Evolutionary conservation across 768 basidiomycete genomes (phyloP), one percentile per base, ranked within the genome.

Genomic region (Lactarius hengduanensis): DNA sequence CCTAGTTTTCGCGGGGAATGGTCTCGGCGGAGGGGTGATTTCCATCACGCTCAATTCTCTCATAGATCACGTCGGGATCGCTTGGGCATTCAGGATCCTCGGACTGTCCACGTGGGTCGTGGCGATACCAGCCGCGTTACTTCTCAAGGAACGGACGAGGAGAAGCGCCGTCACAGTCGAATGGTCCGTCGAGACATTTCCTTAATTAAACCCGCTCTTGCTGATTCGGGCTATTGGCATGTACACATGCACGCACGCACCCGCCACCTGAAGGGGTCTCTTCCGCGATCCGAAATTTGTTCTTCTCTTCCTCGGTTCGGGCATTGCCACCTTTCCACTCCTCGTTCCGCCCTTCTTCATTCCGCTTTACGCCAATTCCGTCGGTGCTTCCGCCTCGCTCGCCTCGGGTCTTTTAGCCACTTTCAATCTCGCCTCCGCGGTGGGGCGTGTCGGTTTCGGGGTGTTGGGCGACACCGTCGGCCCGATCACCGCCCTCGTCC

Each of bases 301-400:
- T 16, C 61, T 72, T 8, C 70, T 78, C 8, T 77, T 74, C 64
- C 40, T 77, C n/a, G 76, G 74, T 4, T 75, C 73, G 36, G 76
- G 70, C n/a, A 65, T 77, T 30, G 75, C 73, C 30, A 76, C 76
- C 18, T 79, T 79, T 63, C 77, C 76, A n/a, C 65, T 77, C 10
- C 74, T 79, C 41, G 76, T 77, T 28, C 73, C 77, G 1, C 74
- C 75, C 13, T 79, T 77, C 71, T 78, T 79, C 71, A 76, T 78
- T 56, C 77, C 76, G 1, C 70, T 74, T 11, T 79, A 78, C 62
- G 74, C 76, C 61, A 69, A 72, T 3, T 76, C 76, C 2, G 68
- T 77, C 40, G 59, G 69, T 30, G 68, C 74, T 38, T 71, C 75
- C 1, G 54, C 65, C 34, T 66, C 66, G 58, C 36, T 73, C 36